Evolutionary conservation across 176 grass and related monocot genomes (phyloP).

Genomic region (Aegilops umbellulata): DNA sequence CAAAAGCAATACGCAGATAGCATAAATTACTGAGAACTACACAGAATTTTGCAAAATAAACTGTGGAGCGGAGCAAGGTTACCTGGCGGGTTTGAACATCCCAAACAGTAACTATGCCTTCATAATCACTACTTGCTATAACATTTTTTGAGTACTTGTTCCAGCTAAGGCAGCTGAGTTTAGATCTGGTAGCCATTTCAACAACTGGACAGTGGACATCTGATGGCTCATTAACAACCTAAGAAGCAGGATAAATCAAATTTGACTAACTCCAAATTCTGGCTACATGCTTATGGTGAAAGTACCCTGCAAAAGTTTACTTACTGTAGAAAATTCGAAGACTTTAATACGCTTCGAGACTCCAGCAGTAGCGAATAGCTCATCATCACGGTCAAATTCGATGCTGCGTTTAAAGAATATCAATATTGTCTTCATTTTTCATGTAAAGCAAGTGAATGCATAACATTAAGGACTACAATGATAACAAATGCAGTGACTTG

Average conservation of each 20-base stretch:
- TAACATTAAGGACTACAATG: neutral
- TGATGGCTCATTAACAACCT: conserved; percentile 93
- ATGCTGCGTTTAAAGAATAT: conserved; percentile 64
- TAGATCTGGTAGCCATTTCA: conserved; percentile 93
- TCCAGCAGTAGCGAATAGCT: conserved; percentile 95
- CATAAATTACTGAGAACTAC: conserved; percentile 15
- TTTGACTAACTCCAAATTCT: conserved; percentile 9
- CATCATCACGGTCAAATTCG: conserved; percentile 98
- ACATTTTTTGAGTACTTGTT: conserved; percentile 99
- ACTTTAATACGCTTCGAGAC: conserved; percentile 99
- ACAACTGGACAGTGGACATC: conserved; percentile 96
- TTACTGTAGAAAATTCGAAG: conserved; percentile 93
- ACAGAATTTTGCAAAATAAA: conserved; percentile 14
- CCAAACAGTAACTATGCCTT: conserved; percentile 99
- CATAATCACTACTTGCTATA: conserved; percentile 99
- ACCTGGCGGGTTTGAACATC: conserved; percentile 95
- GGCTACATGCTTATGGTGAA: neutral
- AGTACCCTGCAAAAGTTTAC: conserved; percentile 18
- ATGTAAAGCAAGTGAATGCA: neutral
- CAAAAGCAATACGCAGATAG: conserved; percentile 30
- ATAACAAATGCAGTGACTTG: conserved; percentile 14
- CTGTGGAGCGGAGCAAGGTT: conserved; percentile 15
- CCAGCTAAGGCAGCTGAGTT: conserved; percentile 99
- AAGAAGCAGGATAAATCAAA: conserved; percentile 21
- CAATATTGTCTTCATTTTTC: conserved; percentile 8